These are phyloP conservation scores for Santalum album DNA, from an alignment of 164 flowering plant species.

Conservation along the genomic window DNA sequence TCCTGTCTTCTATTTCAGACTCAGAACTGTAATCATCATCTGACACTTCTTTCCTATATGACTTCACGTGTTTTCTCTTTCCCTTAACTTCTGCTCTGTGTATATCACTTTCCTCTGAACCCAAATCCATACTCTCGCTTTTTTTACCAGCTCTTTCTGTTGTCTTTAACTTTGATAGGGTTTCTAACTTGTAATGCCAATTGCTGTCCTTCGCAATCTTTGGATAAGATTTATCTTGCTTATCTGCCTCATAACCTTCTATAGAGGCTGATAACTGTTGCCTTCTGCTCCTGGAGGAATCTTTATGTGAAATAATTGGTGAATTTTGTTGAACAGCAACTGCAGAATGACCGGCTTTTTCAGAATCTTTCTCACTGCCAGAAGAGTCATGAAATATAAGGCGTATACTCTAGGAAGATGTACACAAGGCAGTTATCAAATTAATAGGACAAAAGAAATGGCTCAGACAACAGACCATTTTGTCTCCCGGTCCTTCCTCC, in stretches of 20 bases:
- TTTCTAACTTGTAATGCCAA: slow-evolving; percentile 14
- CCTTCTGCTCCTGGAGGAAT: slow-evolving; percentile 17
- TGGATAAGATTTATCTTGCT: slow-evolving; percentile 17
- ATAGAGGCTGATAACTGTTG: slow-evolving; percentile 15
- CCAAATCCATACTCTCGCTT: slow-evolving; percentile 27
- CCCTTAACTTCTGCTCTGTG: slow-evolving; percentile 23
- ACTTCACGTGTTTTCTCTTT: slow-evolving; percentile 41
- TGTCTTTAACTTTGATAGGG: slow-evolving; percentile 5
- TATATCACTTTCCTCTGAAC: slow-evolving; percentile 41
- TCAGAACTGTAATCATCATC: slow-evolving; percentile 43
- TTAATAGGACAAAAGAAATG: not conserved
- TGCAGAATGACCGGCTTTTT: slow-evolving; percentile 17
- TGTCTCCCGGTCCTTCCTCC: slow-evolving; percentile 26
- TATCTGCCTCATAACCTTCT: slow-evolving; percentile 23
- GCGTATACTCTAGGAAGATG: not conserved
- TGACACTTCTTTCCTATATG: slow-evolving; percentile 33
- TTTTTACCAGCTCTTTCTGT: slow-evolving; percentile 21
- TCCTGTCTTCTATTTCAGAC: slow-evolving; percentile 41
- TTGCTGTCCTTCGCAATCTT: slow-evolving; percentile 20
- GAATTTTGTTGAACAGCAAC: slow-evolving; percentile 17
- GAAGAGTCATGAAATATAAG: not conserved
- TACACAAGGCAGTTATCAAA: not conserved
- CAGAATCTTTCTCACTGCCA: slow-evolving; percentile 39
- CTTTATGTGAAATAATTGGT: slow-evolving; percentile 13
- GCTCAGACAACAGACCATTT: slow-evolving; percentile 22